Evolutionary conservation across 805 yeast genomes (phyloP).

Genomic region (Candida coleopterorum): DNA sequence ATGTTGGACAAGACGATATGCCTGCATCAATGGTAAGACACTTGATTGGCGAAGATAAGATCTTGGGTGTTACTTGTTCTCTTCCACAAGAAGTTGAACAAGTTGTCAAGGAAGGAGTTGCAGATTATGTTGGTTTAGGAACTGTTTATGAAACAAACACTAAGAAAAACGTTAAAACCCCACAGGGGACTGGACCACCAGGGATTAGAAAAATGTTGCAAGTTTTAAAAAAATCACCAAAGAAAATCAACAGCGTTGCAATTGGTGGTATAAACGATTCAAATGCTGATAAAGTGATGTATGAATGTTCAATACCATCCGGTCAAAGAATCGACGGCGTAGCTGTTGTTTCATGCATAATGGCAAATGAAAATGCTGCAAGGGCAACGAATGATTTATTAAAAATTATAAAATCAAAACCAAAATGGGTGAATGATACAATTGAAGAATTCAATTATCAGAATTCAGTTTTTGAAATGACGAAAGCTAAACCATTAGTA

Average conservation of each 20-base stretch:
- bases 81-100: constrained; percentile 49
- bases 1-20: constrained; percentile 92
- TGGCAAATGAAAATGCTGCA: constrained; percentile 57
- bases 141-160: constrained; percentile 73
- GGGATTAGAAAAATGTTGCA: constrained; percentile 56
- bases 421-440: constrained; percentile 3
- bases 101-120: constrained; percentile 45
- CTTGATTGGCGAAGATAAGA: constrained; percentile 67
- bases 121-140: constrained; percentile 85
- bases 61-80: constrained; percentile 75
- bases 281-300: constrained; percentile 57
- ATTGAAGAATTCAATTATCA: not conserved
- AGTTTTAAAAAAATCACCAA: constrained; percentile 30
- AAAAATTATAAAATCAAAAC: constrained; percentile 16
- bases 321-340: constrained; percentile 66
- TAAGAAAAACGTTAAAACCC: constrained; percentile 52
- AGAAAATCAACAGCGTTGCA: constrained; percentile 56
- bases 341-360: constrained; percentile 83
- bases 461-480: constrained; percentile 13
- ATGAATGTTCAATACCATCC: constrained; percentile 41
- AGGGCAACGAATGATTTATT: constrained; percentile 42
- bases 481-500: constrained; percentile 50
- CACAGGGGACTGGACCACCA: constrained; percentile 52
- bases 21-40: constrained; percentile 51
- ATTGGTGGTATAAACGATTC: constrained; percentile 73